These are phyloP conservation scores for Kitagawia praeruptora DNA, from an alignment of 129 eudicot genomes.

Conservation along the genomic window DNA sequence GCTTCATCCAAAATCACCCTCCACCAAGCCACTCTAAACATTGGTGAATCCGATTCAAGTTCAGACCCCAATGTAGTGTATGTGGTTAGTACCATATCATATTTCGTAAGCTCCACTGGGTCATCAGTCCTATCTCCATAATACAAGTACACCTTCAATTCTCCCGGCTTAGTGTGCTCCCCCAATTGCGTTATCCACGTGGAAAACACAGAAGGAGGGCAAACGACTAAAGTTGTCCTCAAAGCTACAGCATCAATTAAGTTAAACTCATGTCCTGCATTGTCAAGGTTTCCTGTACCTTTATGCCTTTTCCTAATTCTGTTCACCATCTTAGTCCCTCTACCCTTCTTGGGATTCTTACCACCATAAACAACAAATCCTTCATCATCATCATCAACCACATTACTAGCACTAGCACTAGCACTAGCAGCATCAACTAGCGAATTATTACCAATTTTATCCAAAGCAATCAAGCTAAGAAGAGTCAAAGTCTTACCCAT, in stretches of 20 bases:
- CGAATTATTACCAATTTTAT: constrained; percentile 22
- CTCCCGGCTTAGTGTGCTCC: constrained; percentile 56
- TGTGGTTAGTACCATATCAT: constrained; percentile 71
- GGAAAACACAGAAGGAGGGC: constrained; percentile 82
- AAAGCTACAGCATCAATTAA: neutral
- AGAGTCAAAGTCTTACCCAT: constrained; percentile 84
- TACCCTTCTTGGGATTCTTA: constrained; percentile 42
- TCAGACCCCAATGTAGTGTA: constrained; percentile 58
- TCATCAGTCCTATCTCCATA: constrained; percentile 76
- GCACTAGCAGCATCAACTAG: neutral
- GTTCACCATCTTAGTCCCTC: constrained; percentile 14
- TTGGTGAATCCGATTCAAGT: constrained; percentile 28
- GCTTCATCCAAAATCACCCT: constrained; percentile 93
- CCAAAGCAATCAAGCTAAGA: constrained; percentile 69
- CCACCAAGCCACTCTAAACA: constrained; percentile 74
- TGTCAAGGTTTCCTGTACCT: constrained; percentile 1
- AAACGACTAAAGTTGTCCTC: constrained; percentile 65
- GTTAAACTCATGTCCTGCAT: neutral
- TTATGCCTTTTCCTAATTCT: constrained; percentile 33
- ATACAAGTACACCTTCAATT: constrained; percentile 55
- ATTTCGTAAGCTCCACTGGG: constrained; percentile 45
- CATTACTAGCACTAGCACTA: constrained; percentile 5
- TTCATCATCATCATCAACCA: constrained; percentile 20
- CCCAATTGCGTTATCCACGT: constrained; percentile 65
- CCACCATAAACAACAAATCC: constrained; percentile 16